These are phyloP conservation scores for Ogataea neopini DNA, from an alignment of 805 yeast genomes.

Conservation along the genomic window DNA sequence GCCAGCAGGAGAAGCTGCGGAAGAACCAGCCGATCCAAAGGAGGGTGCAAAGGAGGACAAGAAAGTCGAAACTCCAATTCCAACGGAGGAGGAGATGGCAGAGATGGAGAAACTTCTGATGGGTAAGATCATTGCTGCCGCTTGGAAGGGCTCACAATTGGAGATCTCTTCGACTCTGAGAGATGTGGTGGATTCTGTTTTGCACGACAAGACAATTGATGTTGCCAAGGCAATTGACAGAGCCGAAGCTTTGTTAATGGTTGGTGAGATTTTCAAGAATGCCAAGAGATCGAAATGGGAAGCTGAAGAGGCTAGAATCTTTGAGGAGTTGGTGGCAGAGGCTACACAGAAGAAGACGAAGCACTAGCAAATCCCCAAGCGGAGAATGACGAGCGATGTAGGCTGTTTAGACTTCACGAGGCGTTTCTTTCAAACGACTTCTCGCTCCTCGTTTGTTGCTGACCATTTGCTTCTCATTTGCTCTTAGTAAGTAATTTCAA, in stretches of 20 bases:
- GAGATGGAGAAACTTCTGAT: conserved; percentile 80
- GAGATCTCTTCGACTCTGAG: conserved; percentile 81
- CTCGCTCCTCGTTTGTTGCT: neutral
- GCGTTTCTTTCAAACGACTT: too few relatives aligned
- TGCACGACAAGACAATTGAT: conserved; percentile 65
- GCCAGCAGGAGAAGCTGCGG: conserved; percentile 4
- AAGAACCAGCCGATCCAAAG: neutral
- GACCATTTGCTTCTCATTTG: neutral
- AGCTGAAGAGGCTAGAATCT: conserved; percentile 86
- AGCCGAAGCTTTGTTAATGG: conserved; percentile 73
- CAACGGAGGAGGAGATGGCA: conserved; percentile 58
- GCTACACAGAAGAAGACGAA: conserved; percentile 66
- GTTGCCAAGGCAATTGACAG: conserved; percentile 64
- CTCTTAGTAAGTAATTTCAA: neutral
- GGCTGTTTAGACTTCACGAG: too few relatives aligned
- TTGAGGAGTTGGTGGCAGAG: conserved; percentile 90
- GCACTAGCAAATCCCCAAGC: too few relatives aligned
- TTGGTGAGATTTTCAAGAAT: conserved; percentile 68
- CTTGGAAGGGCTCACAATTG: conserved; percentile 91
- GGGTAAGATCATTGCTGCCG: conserved; percentile 89
- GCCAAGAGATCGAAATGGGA: conserved; percentile 82
- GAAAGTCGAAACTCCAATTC: conserved; percentile 32
- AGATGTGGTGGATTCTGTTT: conserved; percentile 77
- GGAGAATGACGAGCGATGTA: neutral
- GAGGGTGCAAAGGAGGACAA: conserved; percentile 11